These are phyloP conservation scores for Pseudopyricularia javanii DNA, from an alignment of 2,329 filamentous ascomycete species.

Conservation along the genomic window DNA sequence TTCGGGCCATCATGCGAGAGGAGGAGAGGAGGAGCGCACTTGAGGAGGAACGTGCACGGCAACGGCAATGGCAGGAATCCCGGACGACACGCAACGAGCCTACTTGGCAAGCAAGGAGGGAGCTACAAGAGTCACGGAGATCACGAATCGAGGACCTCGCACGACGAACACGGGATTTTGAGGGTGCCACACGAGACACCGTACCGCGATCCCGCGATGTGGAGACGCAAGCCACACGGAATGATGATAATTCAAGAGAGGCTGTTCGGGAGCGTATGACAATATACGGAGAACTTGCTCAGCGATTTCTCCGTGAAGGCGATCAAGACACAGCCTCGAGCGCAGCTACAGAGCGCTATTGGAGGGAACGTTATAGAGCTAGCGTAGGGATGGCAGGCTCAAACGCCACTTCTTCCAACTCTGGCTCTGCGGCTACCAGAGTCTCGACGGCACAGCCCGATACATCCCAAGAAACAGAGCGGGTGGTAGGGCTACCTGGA, in stretches of 20 bases:
- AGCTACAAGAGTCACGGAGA: no score
- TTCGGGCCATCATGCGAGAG: not conserved
- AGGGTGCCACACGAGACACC: not conserved
- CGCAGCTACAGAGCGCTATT: not conserved
- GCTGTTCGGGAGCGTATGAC: not conserved
- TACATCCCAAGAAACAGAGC: not conserved
- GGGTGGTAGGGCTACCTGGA: not conserved
- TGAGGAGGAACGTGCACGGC: not conserved
- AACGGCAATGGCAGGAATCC: not conserved
- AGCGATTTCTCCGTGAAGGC: not conserved
- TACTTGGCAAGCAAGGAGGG: no score
- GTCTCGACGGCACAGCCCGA: not conserved
- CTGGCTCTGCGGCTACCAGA: not conserved
- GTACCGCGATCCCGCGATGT: not conserved
- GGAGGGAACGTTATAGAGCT: not conserved
- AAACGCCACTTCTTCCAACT: not conserved
- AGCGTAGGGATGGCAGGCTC: not conserved
- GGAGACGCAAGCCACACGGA: not conserved
- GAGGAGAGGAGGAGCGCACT: not conserved
- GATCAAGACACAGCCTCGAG: not conserved
- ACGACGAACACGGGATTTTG: no score
- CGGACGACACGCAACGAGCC: not conserved
- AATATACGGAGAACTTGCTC: not conserved
- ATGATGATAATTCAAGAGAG: not conserved
- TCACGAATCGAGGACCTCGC: no score